phyloP scores from a whole-genome alignment of 1,284 basidiomycete genomes.

The Trametes versicolor region DNA sequence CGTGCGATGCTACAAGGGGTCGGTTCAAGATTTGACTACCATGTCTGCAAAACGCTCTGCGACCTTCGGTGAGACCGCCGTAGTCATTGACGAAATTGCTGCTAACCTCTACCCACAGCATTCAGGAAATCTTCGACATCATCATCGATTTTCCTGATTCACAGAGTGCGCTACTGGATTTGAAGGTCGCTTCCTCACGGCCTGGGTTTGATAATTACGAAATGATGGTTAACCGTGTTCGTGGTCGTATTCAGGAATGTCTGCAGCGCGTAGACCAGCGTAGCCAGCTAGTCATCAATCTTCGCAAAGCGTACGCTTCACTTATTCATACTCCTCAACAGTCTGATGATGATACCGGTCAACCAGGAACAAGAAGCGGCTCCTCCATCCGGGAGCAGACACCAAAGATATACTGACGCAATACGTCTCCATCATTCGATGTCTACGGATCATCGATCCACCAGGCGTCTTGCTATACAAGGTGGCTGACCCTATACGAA shows the following conservation, averaged over 20 bases:
- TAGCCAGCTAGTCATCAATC: slow-evolving; percentile 69
- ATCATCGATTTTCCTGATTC: slow-evolving; percentile 96
- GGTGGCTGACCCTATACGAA: slow-evolving; percentile 89
- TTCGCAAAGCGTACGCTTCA: slow-evolving; percentile 72
- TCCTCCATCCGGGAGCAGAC: slow-evolving; percentile 96
- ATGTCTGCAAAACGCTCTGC: slow-evolving; percentile 89
- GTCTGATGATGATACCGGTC: background rate
- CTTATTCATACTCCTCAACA: no score
- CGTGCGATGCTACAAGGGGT: slow-evolving; percentile 80
- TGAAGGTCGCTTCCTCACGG: slow-evolving; percentile 64
- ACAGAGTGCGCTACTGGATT: slow-evolving; percentile 85
- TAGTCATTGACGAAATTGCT: background rate
- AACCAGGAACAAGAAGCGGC: slow-evolving; percentile 80
- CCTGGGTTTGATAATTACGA: slow-evolving; percentile 14
- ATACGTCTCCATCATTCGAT: slow-evolving; percentile 96
- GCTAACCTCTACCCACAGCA: slow-evolving; percentile 54
- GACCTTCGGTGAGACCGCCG: slow-evolving; percentile 73
- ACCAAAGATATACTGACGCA: slow-evolving; percentile 92
- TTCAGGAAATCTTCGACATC: slow-evolving; percentile 93
- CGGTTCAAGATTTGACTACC: slow-evolving; percentile 89
- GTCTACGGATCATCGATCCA: slow-evolving; percentile 90
- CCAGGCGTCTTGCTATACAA: slow-evolving; percentile 92
- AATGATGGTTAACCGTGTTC: slow-evolving; percentile 12
- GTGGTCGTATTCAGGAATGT: slow-evolving; percentile 63
- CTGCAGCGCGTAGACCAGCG: slow-evolving; percentile 83